Conservation (phyloP, 2,329 filamentous ascomycete species). For the Emmonsia crescens region DNA sequence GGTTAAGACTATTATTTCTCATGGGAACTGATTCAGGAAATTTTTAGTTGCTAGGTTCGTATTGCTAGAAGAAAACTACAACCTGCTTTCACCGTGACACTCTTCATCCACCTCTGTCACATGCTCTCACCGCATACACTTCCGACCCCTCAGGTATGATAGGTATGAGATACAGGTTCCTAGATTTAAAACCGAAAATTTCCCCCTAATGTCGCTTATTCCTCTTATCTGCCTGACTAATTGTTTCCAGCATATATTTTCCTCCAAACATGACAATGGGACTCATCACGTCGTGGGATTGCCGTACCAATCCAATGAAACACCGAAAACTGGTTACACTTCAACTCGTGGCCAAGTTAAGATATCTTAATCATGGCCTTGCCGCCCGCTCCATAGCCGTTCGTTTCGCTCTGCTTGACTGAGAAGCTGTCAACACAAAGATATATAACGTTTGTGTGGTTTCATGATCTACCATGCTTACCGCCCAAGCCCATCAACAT, state of each 20-base stretch:
- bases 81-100: neutral
- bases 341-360: neutral
- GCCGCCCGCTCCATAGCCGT: neutral
- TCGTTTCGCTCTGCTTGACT: neutral
- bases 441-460: neutral
- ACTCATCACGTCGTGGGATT: neutral
- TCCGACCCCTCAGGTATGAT: neutral
- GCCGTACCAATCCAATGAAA: neutral
- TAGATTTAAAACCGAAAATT: neutral
- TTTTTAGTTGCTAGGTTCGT: neutral
- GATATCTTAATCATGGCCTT: neutral
- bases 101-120: neutral
- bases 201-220: neutral
- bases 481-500: constrained; percentile 5
- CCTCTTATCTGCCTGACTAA: neutral
- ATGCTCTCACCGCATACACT: neutral
- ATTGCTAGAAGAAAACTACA: neutral
- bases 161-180: neutral
- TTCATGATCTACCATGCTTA: neutral
- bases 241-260: neutral
- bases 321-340: neutral
- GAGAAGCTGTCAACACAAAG: neutral
- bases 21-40: neutral
- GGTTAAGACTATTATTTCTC: neutral
- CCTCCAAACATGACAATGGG: neutral